Evolutionary conservation across 2,329 filamentous ascomycete genomes (phyloP).

Genomic region (Verticillium dahliae): DNA sequence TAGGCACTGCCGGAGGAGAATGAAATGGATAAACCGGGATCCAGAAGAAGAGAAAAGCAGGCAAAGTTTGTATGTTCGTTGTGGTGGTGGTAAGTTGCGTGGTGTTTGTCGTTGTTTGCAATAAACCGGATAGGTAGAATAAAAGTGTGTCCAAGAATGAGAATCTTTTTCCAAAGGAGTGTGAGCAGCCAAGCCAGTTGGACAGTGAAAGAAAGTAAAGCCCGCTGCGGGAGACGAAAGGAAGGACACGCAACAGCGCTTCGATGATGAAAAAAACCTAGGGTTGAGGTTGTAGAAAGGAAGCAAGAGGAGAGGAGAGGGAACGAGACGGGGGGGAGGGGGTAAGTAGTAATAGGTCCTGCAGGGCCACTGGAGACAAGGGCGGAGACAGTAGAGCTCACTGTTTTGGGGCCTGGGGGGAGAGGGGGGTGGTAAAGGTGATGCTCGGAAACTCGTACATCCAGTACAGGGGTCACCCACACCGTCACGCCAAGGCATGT

Average conservation of each 20-base stretch:
- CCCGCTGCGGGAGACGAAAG: constrained; percentile 35
- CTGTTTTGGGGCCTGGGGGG: constrained; percentile 19
- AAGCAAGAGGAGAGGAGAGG: constrained; percentile 17
- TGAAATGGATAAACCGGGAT: constrained; percentile 3
- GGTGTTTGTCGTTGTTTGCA: constrained; percentile 6
- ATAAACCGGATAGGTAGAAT: constrained; percentile 14
- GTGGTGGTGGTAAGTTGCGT: constrained; percentile 3
- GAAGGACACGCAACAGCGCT: constrained; percentile 24
- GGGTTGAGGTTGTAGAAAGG: constrained; percentile 17
- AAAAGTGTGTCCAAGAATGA: constrained; percentile 31
- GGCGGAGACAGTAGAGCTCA: constrained; percentile 15
- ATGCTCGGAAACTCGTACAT: constrained; percentile 24
- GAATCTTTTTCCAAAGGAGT: constrained; percentile 37
- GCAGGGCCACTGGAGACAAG: not conserved
- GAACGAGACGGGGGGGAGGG: constrained; percentile 5
- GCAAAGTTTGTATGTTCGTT: not conserved
- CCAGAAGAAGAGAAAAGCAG: constrained; percentile 8
- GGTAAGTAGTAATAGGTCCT: not conserved
- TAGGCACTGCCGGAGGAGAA: not conserved
- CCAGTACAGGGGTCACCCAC: constrained; percentile 27
- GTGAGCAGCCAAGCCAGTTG: constrained; percentile 55
- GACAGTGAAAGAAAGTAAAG: constrained; percentile 34
- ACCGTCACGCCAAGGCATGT: constrained; percentile 32
- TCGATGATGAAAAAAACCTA: constrained; percentile 24
- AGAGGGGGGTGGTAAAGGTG: constrained; percentile 5